phyloP scores from a whole-genome alignment of 202 grass and related monocot species.

The Alloteropsis angusta region DNA sequence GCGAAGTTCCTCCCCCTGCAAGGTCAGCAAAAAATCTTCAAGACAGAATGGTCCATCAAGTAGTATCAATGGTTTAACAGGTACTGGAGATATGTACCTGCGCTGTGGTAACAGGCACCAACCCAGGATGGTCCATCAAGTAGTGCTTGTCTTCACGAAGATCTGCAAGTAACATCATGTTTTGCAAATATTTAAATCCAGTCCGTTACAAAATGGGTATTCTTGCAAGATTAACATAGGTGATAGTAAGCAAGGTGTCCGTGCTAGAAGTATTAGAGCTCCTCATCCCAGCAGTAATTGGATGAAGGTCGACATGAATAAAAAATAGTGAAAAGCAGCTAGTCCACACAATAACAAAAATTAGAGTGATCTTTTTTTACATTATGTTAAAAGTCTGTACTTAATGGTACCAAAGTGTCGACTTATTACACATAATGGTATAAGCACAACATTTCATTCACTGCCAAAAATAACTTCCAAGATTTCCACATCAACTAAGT shows the following conservation, averaged over 20 bases:
- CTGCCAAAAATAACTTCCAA: not conserved
- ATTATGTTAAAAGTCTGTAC: no score
- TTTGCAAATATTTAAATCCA: no score
- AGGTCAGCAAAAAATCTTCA: not conserved
- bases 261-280: not conserved
- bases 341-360: not conserved
- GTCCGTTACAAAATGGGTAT: no score
- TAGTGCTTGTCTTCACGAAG: slow-evolving; percentile 90
- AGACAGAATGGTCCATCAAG: not conserved
- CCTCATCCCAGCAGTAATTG: not conserved
- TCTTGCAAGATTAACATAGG: not conserved
- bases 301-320: not conserved
- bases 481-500: not conserved
- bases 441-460: slow-evolving; percentile 4
- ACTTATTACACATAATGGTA: no score
- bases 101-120: slow-evolving; percentile 70
- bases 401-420: not conserved
- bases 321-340: not conserved
- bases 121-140: slow-evolving; percentile 68
- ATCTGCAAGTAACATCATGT: slow-evolving; percentile 48
- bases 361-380: not conserved
- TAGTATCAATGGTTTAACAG: no score
- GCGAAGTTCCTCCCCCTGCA: slow-evolving; percentile 50
- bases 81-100: slow-evolving; percentile 51
- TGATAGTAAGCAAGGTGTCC: not conserved